A percentile compares a stretch with the other conserved stretches of the same genome.
Conservation (phyloP, 257 asterid genomes). For the Nicotiana paniculata region DNA sequence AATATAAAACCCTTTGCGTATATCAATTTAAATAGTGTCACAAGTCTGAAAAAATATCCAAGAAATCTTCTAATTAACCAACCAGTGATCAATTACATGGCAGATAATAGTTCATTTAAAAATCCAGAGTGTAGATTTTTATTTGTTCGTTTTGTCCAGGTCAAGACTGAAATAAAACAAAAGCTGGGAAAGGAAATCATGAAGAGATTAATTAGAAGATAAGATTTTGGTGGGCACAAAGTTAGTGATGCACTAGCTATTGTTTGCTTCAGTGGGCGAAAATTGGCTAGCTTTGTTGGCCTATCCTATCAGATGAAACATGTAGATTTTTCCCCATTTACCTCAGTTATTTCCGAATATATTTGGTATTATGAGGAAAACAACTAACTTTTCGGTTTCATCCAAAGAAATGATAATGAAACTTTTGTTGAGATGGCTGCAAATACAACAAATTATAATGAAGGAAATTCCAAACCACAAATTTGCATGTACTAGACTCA, state of each 20-base stretch:
- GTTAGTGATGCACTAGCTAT: background rate
- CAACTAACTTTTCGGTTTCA: background rate
- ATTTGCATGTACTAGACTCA: too few relatives aligned
- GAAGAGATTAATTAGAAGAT: background rate
- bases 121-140: too few relatives aligned
- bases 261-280: background rate
- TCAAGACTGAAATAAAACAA: background rate
- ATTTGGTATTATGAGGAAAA: background rate
- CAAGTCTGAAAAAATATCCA: background rate
- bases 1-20: background rate
- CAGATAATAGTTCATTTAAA: background rate
- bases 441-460: background rate
- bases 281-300: background rate
- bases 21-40: background rate
- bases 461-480: background rate
- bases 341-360: background rate
- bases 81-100: background rate
- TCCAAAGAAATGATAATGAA: background rate
- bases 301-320: background rate
- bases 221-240: background rate
- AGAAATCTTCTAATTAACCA: background rate
- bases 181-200: background rate
- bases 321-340: background rate
- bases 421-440: background rate
- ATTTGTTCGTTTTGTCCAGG: background rate